Conservation (phyloP, 768 basidiomycete genomes). For the Lentinula boryana region DNA sequence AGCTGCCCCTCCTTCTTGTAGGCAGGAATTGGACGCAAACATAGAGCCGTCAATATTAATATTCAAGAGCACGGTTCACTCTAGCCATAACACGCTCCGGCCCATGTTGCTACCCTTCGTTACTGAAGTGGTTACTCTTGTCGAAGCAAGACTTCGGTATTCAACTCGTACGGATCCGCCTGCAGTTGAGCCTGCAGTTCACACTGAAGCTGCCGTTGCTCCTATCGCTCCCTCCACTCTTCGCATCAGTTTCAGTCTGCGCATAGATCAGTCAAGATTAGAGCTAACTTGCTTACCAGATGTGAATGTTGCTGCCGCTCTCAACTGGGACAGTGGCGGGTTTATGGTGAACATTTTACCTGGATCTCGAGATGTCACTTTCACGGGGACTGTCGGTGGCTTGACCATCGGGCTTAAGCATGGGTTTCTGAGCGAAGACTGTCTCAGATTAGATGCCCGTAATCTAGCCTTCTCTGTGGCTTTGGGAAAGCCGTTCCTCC, state of each 20-base stretch:
- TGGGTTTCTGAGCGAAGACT: constrained; percentile 79
- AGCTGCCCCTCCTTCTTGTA: constrained; percentile 40
- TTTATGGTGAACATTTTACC: constrained; percentile 78
- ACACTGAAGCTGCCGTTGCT: neutral
- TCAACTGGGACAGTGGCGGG: constrained; percentile 94
- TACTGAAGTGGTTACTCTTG: constrained; percentile 61
- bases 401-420: constrained; percentile 79
- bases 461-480: constrained; percentile 77
- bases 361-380: constrained; percentile 60
- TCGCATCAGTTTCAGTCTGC: constrained; percentile 79
- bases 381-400: constrained; percentile 78
- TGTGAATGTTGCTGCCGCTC: constrained; percentile 83
- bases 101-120: constrained; percentile 85
- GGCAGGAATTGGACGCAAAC: constrained; percentile 22
- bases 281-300: constrained; percentile 87
- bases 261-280: constrained; percentile 85
- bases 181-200: neutral
- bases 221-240: constrained; percentile 32
- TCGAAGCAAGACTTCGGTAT: constrained; percentile 68
- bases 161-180: constrained; percentile 23
- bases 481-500: constrained; percentile 47
- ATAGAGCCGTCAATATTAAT: constrained; percentile 56
- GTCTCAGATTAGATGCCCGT: constrained; percentile 71
- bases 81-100: constrained; percentile 78
- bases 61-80: constrained; percentile 86